Percentiles rank a stretch among this genome's conserved stretches.
These are phyloP conservation scores for Camellia japonica DNA, from an alignment of 148 eudicot genomes.

Conservation along the genomic window DNA sequence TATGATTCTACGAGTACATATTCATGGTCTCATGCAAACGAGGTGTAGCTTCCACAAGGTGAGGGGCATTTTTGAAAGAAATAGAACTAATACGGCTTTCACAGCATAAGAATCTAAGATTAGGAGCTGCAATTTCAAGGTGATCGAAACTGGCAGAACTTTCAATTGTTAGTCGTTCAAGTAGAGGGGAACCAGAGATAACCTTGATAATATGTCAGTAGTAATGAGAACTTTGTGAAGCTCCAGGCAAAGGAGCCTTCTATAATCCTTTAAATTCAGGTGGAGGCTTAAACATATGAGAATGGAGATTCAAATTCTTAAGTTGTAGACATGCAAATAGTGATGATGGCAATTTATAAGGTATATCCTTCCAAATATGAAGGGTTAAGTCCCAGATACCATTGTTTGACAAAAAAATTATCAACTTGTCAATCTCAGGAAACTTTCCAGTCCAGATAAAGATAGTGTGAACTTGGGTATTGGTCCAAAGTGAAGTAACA, in stretches of 20 bases:
- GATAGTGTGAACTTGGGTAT: slow-evolving; percentile 1
- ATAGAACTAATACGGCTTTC: neutral
- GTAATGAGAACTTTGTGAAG: neutral
- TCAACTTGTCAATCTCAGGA: neutral
- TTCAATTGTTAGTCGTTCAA: neutral
- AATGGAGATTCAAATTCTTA: neutral
- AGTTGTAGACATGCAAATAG: slow-evolving; percentile 4
- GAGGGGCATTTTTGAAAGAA: slow-evolving; percentile 11
- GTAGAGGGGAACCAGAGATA: slow-evolving; percentile 11
- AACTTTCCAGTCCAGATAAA: neutral
- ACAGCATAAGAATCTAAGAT: neutral
- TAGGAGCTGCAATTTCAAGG: slow-evolving; percentile 8
- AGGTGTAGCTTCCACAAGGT: neutral
- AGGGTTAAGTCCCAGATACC: neutral
- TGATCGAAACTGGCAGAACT: neutral
- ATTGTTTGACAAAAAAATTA: neutral
- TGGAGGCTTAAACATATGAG: slow-evolving; percentile 3
- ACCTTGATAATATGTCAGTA: neutral
- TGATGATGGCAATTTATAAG: slow-evolving; percentile 9
- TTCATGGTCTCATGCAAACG: no score
- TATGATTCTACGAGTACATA: neutral
- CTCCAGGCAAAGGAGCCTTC: slow-evolving; percentile 5
- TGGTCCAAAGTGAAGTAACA: slow-evolving; percentile 9
- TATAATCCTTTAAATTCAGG: neutral
- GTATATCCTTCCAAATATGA: neutral